Conservation (phyloP, 2,329 filamentous ascomycete species). For the Fusarium agapanthi region DNA sequence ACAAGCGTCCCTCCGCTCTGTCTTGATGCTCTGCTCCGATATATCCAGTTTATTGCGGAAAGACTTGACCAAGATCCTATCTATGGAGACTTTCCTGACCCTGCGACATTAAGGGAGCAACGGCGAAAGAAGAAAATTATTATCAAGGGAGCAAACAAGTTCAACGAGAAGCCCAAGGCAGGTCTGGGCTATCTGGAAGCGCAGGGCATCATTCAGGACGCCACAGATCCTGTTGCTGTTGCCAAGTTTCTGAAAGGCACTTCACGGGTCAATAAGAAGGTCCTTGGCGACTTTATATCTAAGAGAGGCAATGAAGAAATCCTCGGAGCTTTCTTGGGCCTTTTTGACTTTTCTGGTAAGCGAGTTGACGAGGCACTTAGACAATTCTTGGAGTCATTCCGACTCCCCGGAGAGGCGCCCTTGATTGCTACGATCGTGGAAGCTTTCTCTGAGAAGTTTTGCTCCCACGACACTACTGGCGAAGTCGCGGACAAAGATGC, state of each 20-base stretch:
- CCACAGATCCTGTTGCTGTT: slow-evolving; percentile 77
- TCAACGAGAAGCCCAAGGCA: slow-evolving; percentile 93
- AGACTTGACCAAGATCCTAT: slow-evolving; percentile 76
- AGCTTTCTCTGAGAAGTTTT: slow-evolving; percentile 87
- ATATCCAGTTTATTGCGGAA: slow-evolving; percentile 91
- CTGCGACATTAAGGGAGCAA: slow-evolving; percentile 72
- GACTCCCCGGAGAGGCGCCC: slow-evolving; percentile 89
- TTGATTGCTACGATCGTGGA: slow-evolving; percentile 94
- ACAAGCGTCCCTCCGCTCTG: slow-evolving; percentile 97
- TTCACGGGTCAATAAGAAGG: slow-evolving; percentile 85
- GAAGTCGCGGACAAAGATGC: slow-evolving; percentile 87
- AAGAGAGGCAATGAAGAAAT: slow-evolving; percentile 90
- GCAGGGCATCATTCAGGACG: slow-evolving; percentile 84
- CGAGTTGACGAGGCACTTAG: slow-evolving; percentile 90
- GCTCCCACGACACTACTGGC: slow-evolving; percentile 71
- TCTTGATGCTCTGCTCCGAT: slow-evolving; percentile 88
- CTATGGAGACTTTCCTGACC: slow-evolving; percentile 72
- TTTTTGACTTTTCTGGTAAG: slow-evolving; percentile 89
- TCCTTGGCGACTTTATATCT: slow-evolving; percentile 91
- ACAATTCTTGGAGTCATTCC: slow-evolving; percentile 88
- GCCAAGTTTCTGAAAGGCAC: slow-evolving; percentile 91
- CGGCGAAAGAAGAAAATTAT: slow-evolving; percentile 86
- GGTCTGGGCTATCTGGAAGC: slow-evolving; percentile 87
- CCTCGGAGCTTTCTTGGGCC: slow-evolving; percentile 81
- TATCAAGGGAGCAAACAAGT: slow-evolving; percentile 86